Base-by-base conservation (phyloP, 768 basidiomycete species). In the Saitozyma podzolica region DNA sequence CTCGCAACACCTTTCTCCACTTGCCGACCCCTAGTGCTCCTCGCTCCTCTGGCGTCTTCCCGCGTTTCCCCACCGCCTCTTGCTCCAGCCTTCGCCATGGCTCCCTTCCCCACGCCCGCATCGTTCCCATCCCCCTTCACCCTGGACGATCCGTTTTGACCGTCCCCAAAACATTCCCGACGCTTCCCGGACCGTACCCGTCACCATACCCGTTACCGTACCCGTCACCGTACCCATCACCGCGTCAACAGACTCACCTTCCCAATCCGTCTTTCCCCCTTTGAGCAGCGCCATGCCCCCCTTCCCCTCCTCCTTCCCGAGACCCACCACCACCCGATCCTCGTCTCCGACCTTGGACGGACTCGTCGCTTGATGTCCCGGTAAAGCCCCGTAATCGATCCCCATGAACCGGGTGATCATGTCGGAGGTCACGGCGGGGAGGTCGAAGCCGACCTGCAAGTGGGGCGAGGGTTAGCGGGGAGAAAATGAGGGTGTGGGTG, bases 391-490 rank as follows among this genome's bases (percentile, higher is more conserved):
- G 70, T 95, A 90, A 81, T 98, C 89, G 63, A 93, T 86, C 55
- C 86, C 88, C 88, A 97, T 91, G 82, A 99, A 99, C 13, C 96
- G 90, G 47, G 96, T 86, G 69, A 99, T 95, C 96, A 98, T 97
- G 79, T 99, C 96, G 78, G 97, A 92, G 4, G 94, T 83, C 17
- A 88, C 86, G 56, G 90, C 85, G 0, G 93, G 94, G 11, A 89
- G 83, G 78, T 99, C 95, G 78, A 79, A 82, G 0, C 80, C 81
- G 47, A 81, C 95, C 45, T 47, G n/a, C 29, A 29, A 29, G 29
- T 29, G 29, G 29, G 29, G 29, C 29, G 29, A 29, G 29, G 2
- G 29, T 29, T 29, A 29, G 29, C 5, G 29, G 29, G 29, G 29
- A 29, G 29, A 29, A 29, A 2, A 29, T 5, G 2, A 29, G 29